Evolutionary conservation across 177 flowering plant genomes (phyloP).

Genomic region (Tripterygium wilfordii): DNA sequence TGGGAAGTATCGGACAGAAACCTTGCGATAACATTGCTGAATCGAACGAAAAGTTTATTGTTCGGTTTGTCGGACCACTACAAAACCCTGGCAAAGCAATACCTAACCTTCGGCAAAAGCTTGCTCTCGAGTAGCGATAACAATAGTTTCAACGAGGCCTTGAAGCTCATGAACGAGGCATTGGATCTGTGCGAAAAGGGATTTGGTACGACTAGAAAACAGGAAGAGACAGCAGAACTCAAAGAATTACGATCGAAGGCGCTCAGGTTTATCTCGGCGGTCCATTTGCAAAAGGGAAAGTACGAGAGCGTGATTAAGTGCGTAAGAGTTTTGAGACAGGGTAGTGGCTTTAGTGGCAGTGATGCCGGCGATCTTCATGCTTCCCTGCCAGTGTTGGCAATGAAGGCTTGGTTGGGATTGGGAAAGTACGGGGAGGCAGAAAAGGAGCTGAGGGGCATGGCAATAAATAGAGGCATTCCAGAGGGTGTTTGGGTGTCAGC

Average conservation of each 20-base stretch:
- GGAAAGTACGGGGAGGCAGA: constrained; percentile 76
- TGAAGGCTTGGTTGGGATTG: constrained; percentile 93
- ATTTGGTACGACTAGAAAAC: constrained; percentile 29
- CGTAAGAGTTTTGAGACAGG: constrained; percentile 73
- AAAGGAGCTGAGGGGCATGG: constrained; percentile 86
- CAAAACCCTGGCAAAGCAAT: constrained; percentile 57
- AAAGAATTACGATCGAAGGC: constrained; percentile 47
- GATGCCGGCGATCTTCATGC: constrained; percentile 66
- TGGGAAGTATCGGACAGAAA: constrained; percentile 73
- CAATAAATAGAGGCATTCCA: constrained; percentile 62
- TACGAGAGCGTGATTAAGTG: constrained; percentile 89
- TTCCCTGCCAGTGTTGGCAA: constrained; percentile 73
- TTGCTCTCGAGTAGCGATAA: constrained; percentile 28
- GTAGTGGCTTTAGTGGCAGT: constrained; percentile 19
- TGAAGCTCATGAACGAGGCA: constrained; percentile 82
- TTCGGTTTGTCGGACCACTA: constrained; percentile 53
- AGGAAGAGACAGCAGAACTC: constrained; percentile 41
- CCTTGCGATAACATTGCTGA: constrained; percentile 55
- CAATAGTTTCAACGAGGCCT: constrained; percentile 33
- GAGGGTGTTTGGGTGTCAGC: constrained; percentile 88
- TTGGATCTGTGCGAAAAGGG: constrained; percentile 83
- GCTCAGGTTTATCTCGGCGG: constrained; percentile 79
- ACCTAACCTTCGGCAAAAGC: constrained; percentile 61
- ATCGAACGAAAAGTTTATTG: constrained; percentile 55
- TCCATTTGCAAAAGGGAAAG: constrained; percentile 74